Percentiles rank a stretch among this genome's conserved stretches.
These are phyloP conservation scores for Trichoderma polysporum DNA, from an alignment of 2,329 filamentous ascomycete genomes.

Conservation along the genomic window DNA sequence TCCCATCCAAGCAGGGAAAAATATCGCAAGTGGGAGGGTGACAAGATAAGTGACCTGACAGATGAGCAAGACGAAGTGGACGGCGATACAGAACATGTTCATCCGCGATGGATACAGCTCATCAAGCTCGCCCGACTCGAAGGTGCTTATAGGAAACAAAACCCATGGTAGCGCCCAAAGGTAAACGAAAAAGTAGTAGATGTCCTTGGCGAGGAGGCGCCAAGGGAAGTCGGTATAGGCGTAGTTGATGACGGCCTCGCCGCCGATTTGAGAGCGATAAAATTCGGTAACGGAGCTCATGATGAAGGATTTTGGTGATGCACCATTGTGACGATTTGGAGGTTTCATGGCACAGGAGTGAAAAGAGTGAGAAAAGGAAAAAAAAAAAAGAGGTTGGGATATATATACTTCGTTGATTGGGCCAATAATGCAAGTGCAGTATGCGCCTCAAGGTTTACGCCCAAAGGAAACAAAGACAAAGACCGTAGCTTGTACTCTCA, in stretches of 20 bases:
- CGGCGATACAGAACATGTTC: constrained; percentile 56
- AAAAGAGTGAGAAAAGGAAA: no score
- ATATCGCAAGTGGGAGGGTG: constrained; percentile 50
- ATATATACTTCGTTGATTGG: background rate
- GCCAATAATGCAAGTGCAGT: background rate
- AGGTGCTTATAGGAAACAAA: constrained; percentile 56
- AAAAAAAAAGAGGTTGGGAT: background rate
- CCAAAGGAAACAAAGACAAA: background rate
- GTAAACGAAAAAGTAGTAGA: constrained; percentile 56
- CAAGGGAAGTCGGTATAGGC: constrained; percentile 58
- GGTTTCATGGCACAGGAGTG: background rate
- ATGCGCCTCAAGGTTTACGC: background rate
- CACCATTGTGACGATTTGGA: background rate
- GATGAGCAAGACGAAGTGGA: constrained; percentile 59
- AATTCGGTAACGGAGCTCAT: constrained; percentile 47
- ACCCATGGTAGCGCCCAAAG: constrained; percentile 59
- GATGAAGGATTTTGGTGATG: constrained; percentile 7
- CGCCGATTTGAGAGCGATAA: constrained; percentile 59
- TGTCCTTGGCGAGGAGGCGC: constrained; percentile 51
- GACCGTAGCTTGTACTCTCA: background rate
- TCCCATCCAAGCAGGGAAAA: constrained; percentile 52
- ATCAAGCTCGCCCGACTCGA: constrained; percentile 54
- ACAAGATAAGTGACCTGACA: constrained; percentile 62
- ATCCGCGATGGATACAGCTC: constrained; percentile 60
- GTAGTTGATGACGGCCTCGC: constrained; percentile 58